Evolutionary conservation across 768 basidiomycete genomes (phyloP).

Genomic region (Hydnum rufescens): DNA sequence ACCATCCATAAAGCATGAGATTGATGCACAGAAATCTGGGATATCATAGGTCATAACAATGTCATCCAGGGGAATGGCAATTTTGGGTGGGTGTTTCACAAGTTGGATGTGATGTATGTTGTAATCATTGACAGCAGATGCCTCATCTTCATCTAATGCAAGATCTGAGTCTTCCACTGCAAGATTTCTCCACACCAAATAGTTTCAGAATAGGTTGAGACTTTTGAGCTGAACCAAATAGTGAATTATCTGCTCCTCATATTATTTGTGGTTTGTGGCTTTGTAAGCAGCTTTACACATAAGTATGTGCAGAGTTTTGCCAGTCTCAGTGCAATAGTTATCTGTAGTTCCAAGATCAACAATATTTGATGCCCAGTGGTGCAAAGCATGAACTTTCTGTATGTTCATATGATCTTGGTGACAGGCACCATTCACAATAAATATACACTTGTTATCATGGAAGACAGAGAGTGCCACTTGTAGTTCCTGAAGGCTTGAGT

Average conservation of each 20-base stretch:
- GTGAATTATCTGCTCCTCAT: conserved; percentile 5
- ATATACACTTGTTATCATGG: conserved; percentile 21
- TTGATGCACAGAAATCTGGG: too few species aligned
- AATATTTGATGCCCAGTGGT: conserved; percentile 21
- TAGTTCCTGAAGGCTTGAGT: conserved; percentile 16
- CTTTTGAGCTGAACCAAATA: conserved; percentile 1
- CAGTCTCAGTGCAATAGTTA: conserved; percentile 23
- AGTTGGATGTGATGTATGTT: background rate
- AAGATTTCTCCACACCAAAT: conserved; percentile 26
- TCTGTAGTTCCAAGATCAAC: conserved; percentile 20
- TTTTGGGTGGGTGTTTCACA: too few species aligned
- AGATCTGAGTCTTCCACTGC: conserved; percentile 42
- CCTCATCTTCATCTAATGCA: background rate
- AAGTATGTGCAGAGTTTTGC: conserved; percentile 20
- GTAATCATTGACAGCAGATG: background rate
- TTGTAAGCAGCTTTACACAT: background rate
- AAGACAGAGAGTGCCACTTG: conserved; percentile 17
- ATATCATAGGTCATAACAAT: too few species aligned
- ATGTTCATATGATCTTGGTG: conserved; percentile 17
- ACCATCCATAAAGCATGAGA: too few species aligned
- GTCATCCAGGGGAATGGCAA: too few species aligned
- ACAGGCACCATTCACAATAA: conserved; percentile 19
- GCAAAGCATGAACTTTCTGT: conserved; percentile 24
- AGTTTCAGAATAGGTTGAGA: background rate
- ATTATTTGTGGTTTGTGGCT: background rate